phyloP scores from a whole-genome alignment of 306 rosid genomes.

The Casuarina equisetifolia region DNA sequence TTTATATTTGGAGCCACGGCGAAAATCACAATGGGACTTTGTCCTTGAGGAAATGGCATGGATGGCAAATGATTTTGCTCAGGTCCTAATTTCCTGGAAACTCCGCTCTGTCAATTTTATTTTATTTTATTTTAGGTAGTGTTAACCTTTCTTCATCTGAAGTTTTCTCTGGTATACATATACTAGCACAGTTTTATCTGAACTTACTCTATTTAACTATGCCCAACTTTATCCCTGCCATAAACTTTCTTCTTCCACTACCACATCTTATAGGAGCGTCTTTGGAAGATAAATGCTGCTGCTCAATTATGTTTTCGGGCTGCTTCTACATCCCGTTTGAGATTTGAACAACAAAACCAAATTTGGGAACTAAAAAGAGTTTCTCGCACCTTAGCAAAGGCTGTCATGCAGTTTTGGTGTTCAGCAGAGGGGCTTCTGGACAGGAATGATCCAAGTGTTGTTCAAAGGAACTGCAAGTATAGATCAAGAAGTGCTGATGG shows the following conservation, averaged over 20 bases:
- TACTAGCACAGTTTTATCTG: not conserved
- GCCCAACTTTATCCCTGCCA: not conserved
- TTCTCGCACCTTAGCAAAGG: constrained; percentile 79
- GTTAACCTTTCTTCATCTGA: not conserved
- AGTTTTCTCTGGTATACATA: constrained; percentile 1
- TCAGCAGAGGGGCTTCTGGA: constrained; percentile 67
- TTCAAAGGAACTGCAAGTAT: constrained; percentile 24
- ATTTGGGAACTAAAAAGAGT: constrained; percentile 54
- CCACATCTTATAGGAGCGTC: constrained; percentile 69
- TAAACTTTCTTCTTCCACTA: constrained; percentile 15
- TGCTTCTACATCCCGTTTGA: constrained; percentile 66
- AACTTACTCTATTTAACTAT: not conserved
- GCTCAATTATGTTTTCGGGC: constrained; percentile 70
- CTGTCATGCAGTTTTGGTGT: constrained; percentile 92
- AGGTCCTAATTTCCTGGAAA: constrained; percentile 58
- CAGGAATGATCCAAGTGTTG: constrained; percentile 29
- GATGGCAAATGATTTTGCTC: constrained; percentile 98
- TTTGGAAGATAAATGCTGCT: constrained; percentile 92
- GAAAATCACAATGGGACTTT: constrained; percentile 89
- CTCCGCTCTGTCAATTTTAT: not conserved
- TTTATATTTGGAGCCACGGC: constrained; percentile 50
- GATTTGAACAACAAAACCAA: constrained; percentile 57
- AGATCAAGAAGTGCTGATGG: constrained; percentile 35
- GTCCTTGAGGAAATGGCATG: constrained; percentile 97
- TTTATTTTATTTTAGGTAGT: not conserved